Conservation (phyloP, 2,329 filamentous ascomycete genomes). For the Emmonsiellopsis sp. region DNA sequence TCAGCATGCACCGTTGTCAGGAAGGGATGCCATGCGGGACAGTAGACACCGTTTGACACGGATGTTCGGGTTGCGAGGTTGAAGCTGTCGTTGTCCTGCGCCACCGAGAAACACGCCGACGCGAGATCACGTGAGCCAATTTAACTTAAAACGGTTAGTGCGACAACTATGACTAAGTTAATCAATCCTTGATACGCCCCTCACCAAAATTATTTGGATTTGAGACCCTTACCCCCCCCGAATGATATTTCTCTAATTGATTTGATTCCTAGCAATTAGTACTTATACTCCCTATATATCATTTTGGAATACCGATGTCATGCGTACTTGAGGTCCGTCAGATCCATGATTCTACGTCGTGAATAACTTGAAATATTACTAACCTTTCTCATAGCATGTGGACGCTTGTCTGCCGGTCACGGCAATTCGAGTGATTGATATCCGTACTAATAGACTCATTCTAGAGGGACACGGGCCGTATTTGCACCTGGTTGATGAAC, state of each 20-base stretch:
- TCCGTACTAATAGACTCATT: conserved; percentile 20
- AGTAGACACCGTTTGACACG: background rate
- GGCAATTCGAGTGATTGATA: conserved; percentile 25
- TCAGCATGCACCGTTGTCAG: background rate
- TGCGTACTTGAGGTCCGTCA: conserved; percentile 11
- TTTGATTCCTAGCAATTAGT: background rate
- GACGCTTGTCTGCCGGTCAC: conserved; percentile 36
- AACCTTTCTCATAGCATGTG: conserved; percentile 21
- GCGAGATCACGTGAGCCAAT: background rate
- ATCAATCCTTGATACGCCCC: background rate
- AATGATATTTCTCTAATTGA: background rate
- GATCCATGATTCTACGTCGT: background rate
- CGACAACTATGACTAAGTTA: too few species aligned
- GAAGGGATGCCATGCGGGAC: too few species aligned
- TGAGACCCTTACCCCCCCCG: too few species aligned
- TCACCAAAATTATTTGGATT: too few species aligned
- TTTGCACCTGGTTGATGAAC: conserved; percentile 24
- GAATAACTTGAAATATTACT: too few species aligned
- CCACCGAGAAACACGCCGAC: background rate
- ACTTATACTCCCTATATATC: background rate
- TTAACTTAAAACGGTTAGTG: background rate
- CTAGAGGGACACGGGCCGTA: conserved; percentile 32
- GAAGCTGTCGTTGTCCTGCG: background rate
- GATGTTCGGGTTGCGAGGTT: background rate
- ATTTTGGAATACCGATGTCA: conserved; percentile 9